A percentile compares a stretch with the other conserved stretches of the same genome.
Evolutionary conservation across 2,329 filamentous ascomycete genomes (phyloP).

Genomic region (Chaetomiaceae sp.): DNA sequence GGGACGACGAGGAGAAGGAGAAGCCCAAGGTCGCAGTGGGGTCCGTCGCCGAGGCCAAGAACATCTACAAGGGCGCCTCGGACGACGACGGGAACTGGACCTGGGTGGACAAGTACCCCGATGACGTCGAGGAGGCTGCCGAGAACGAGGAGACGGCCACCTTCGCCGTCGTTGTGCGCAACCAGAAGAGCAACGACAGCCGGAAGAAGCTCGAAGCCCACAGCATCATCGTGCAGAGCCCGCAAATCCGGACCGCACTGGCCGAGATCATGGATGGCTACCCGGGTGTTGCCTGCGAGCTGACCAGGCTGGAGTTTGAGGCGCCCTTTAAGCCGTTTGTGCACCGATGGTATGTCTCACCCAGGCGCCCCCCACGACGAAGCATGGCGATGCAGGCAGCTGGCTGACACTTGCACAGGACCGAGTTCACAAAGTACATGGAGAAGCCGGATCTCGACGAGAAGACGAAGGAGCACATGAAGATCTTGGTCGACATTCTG

Average conservation of each 20-base stretch:
- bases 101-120: constrained; percentile 53
- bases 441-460: constrained; percentile 39
- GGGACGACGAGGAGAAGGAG: constrained; percentile 23
- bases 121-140: constrained; percentile 50
- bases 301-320: constrained; percentile 57
- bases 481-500: constrained; percentile 43
- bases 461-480: constrained; percentile 42
- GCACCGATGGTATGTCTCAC: constrained; percentile 48
- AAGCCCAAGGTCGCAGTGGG: constrained; percentile 30
- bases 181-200: constrained; percentile 53
- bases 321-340: constrained; percentile 60
- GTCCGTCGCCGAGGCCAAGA: constrained; percentile 37
- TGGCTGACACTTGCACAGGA: constrained; percentile 29
- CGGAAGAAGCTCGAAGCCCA: constrained; percentile 57
- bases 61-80: constrained; percentile 38
- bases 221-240: constrained; percentile 60
- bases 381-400: background rate
- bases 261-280: constrained; percentile 52
- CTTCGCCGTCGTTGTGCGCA: constrained; percentile 56
- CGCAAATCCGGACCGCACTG: constrained; percentile 53
- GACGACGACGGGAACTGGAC: constrained; percentile 47
- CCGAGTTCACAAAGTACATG: constrained; percentile 39
- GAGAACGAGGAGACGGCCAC: constrained; percentile 59
- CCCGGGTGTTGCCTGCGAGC: constrained; percentile 53
- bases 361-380: too few relatives aligned